Percentiles rank a stretch among this genome's conserved stretches.
Conservation (phyloP, 192 early-diverging fungal species). For the Lunasporangiospora selenospora region DNA sequence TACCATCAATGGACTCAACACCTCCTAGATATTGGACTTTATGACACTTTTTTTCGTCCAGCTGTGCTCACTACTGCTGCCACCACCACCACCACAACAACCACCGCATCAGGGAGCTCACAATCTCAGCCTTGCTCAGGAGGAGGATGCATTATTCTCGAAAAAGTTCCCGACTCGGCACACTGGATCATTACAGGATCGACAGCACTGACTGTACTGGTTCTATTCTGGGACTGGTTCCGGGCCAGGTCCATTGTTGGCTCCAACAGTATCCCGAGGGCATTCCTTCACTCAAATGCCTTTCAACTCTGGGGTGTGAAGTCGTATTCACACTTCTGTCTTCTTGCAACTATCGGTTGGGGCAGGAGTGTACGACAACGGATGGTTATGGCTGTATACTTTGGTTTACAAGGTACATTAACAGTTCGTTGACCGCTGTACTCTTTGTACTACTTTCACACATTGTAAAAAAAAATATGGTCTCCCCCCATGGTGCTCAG, state of each 20-base stretch:
- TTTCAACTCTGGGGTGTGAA: constrained; percentile 34
- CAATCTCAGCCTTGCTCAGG: not conserved
- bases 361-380: constrained; percentile 21
- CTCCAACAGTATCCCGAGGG: constrained; percentile 31
- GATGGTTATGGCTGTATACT: constrained; percentile 22
- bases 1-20: constrained; percentile 13
- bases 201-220: constrained; percentile 10
- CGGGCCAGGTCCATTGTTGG: constrained; percentile 18
- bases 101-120: not conserved
- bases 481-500: too few species aligned
- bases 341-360: constrained; percentile 24
- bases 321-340: constrained; percentile 38
- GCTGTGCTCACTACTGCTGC: not conserved
- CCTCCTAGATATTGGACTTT: not conserved
- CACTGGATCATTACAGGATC: constrained; percentile 33
- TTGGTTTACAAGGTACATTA: constrained; percentile 35
- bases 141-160: too few species aligned
- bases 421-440: too few species aligned
- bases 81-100: not conserved
- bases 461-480: too few species aligned
- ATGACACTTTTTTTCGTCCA: not conserved
- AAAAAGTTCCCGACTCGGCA: not conserved
- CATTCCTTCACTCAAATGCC: constrained; percentile 23
- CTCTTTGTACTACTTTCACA: too few species aligned
- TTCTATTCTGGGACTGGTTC: constrained; percentile 28